Evolutionary conservation across 2,329 filamentous ascomycete species (phyloP).

Genomic region (Colletotrichum zoysiae): DNA sequence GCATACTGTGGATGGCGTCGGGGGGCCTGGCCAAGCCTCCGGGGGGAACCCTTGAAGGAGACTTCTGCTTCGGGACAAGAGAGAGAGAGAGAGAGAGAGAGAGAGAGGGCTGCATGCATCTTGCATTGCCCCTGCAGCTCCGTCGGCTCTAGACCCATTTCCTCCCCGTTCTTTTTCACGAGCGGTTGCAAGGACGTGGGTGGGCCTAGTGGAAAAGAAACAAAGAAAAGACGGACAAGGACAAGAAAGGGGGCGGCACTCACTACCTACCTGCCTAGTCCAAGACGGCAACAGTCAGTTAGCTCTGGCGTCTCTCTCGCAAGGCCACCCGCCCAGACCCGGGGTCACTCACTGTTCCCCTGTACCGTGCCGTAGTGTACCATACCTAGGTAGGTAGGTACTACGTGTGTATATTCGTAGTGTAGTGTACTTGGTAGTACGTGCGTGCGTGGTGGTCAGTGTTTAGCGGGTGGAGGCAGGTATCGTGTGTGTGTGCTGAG

Average conservation of each 20-base stretch:
- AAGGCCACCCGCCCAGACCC: neutral
- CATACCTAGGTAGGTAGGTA: no score
- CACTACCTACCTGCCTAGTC: no score
- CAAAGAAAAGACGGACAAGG: neutral
- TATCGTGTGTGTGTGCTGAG: no score
- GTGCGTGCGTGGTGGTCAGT: no score
- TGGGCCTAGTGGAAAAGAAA: constrained; percentile 12
- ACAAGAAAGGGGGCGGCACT: neutral
- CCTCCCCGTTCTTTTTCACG: constrained; percentile 1
- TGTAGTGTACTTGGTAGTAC: no score
- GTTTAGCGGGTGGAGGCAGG: neutral
- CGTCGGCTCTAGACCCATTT: constrained; percentile 20
- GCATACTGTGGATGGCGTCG: neutral
- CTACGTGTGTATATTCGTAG: no score
- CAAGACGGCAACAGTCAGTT: constrained; percentile 10
- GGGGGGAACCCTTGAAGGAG: constrained; percentile 9
- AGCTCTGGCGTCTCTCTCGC: constrained; percentile 14
- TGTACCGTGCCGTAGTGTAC: no score
- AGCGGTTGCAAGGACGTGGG: constrained; percentile 3
- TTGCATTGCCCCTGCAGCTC: constrained; percentile 39
- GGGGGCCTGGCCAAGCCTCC: neutral
- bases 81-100: neutral
- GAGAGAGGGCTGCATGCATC: constrained; percentile 18
- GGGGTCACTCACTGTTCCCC: no score
- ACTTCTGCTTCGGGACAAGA: constrained; percentile 28